Evolutionary conservation across 345 rosid species (phyloP).

Genomic region (Angophora floribunda): DNA sequence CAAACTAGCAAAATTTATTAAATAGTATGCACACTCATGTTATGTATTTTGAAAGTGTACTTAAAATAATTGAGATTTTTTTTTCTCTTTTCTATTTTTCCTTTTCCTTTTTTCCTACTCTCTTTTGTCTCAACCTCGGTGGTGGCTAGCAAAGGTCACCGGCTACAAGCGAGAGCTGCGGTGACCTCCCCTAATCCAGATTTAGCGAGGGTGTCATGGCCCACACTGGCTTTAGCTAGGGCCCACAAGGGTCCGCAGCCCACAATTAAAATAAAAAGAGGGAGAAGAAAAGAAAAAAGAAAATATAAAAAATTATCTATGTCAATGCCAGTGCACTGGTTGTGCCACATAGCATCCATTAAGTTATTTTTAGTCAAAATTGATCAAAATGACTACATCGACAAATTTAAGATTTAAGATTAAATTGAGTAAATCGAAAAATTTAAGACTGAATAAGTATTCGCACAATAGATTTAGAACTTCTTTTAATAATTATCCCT

Average conservation of each 20-base stretch:
- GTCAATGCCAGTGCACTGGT: too few species aligned
- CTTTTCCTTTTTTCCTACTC: not conserved
- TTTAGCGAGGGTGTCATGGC: not conserved
- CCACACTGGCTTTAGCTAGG: rapidly evolving
- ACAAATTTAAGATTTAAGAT: rapidly evolving
- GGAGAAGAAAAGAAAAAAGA: too few species aligned
- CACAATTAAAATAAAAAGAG: not conserved
- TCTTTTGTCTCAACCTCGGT: rapidly evolving
- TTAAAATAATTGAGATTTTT: too few species aligned
- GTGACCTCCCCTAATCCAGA: rapidly evolving
- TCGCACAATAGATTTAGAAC: rapidly evolving
- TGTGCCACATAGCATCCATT: too few species aligned
- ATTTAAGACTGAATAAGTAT: too few species aligned
- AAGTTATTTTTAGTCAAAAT: too few species aligned
- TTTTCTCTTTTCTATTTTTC: too few species aligned
- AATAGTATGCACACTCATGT: not conserved
- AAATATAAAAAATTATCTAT: too few species aligned
- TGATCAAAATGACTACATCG: too few species aligned
- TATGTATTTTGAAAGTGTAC: not conserved
- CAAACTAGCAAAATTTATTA: not conserved
- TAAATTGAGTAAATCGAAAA: too few species aligned
- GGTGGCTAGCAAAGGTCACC: too few species aligned
- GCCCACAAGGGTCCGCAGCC: not conserved
- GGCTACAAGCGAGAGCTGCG: not conserved
- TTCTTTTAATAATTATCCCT: not conserved